A percentile compares a stretch with the other conserved stretches of the same genome.
Evolutionary conservation across 2,329 filamentous ascomycete species (phyloP).

Genomic region (Trichoderma koningii): DNA sequence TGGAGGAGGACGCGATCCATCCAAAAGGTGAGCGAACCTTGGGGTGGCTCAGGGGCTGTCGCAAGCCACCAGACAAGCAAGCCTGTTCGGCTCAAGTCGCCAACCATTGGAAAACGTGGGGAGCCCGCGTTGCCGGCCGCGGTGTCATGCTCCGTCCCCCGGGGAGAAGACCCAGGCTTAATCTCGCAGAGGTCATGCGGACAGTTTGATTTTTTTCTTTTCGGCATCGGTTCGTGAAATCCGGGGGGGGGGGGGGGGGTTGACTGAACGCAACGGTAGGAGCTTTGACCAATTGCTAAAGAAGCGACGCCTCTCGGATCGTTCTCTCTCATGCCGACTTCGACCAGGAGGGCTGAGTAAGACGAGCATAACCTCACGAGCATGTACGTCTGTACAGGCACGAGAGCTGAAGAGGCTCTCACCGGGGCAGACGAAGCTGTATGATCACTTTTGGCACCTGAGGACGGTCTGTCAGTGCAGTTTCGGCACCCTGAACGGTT

Average conservation of each 20-base stretch:
- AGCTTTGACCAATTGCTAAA: slow-evolving; percentile 19
- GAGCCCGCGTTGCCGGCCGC: slow-evolving; percentile 21
- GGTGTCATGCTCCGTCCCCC: slow-evolving; percentile 16
- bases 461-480: neutral
- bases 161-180: slow-evolving; percentile 10
- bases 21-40: neutral
- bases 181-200: slow-evolving; percentile 27
- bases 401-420: neutral
- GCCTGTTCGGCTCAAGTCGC: neutral
- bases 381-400: neutral
- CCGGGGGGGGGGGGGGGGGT: slow-evolving; percentile 18
- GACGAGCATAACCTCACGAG: neutral
- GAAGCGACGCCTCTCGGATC: neutral
- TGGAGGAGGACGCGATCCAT: slow-evolving; percentile 3
- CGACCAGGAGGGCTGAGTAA: neutral
- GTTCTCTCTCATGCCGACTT: neutral
- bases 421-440: neutral
- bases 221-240: slow-evolving; percentile 17
- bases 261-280: neutral
- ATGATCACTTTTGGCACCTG: neutral
- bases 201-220: slow-evolving; percentile 24
- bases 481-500: neutral
- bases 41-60: slow-evolving; percentile 16
- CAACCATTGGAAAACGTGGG: slow-evolving; percentile 27
- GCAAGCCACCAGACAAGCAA: neutral